Evolutionary conservation across 2,329 filamentous ascomycete genomes (phyloP).

Genomic region (Ilyonectria sp.): DNA sequence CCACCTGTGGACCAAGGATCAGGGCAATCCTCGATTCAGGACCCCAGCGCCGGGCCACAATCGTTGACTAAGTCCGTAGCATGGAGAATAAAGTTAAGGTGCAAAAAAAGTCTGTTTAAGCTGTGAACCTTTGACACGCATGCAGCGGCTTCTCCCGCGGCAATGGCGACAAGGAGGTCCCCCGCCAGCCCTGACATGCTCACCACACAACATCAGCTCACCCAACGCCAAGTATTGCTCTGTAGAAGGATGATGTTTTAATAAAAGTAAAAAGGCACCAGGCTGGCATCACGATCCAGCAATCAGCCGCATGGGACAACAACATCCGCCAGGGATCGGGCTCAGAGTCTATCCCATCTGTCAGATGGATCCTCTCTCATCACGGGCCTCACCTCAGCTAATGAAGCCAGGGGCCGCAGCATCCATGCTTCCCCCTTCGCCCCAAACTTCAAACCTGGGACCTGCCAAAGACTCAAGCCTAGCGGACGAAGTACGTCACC

Average conservation of each 20-base stretch:
- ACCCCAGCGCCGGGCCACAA: not conserved
- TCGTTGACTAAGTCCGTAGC: not conserved
- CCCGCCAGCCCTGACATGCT: not conserved
- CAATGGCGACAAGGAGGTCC: not conserved
- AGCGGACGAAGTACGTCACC: slow-evolving; percentile 2
- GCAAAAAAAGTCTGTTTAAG: not conserved
- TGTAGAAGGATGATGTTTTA: not conserved
- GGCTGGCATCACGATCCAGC: slow-evolving; percentile 4
- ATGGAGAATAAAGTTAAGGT: slow-evolving; percentile 4
- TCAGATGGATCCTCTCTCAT: slow-evolving; percentile 31
- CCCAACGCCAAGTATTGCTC: not conserved
- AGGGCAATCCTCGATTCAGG: slow-evolving; percentile 9
- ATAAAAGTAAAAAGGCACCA: not conserved
- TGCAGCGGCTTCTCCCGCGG: not conserved
- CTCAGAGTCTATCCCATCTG: slow-evolving; percentile 16
- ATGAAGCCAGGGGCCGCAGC: slow-evolving; percentile 25
- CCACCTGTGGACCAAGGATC: not conserved
- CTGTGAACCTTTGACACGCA: not conserved
- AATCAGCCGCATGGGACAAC: not conserved
- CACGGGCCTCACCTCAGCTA: slow-evolving; percentile 26
- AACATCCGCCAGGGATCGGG: slow-evolving; percentile 34
- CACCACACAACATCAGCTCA: not conserved
- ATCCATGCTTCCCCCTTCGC: slow-evolving; percentile 19
- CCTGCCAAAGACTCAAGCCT: not conserved
- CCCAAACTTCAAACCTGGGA: slow-evolving; percentile 13